Percentiles rank a stretch among this genome's conserved stretches.
These are phyloP conservation scores for Barnettozyma populi DNA, from an alignment of 805 yeast species.

Conservation along the genomic window DNA sequence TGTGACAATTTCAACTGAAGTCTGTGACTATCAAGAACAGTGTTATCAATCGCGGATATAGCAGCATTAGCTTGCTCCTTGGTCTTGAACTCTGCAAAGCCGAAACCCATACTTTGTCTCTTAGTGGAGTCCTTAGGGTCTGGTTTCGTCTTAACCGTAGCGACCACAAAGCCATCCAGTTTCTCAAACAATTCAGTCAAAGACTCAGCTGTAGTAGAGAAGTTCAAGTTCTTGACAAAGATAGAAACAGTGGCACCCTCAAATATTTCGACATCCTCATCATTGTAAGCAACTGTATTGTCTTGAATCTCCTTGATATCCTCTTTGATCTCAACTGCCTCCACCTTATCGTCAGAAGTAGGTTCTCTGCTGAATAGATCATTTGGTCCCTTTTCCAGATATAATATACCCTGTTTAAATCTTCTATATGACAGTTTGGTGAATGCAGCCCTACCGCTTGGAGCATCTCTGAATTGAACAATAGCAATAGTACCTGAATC, in stretches of 20 bases:
- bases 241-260: conserved; percentile 82
- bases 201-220: conserved; percentile 59
- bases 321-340: conserved; percentile 28
- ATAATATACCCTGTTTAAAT: conserved; percentile 79
- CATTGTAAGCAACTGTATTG: conserved; percentile 26
- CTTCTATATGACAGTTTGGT: conserved; percentile 81
- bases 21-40: conserved; percentile 81
- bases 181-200: conserved; percentile 60
- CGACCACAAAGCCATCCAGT: conserved; percentile 74
- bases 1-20: conserved; percentile 85
- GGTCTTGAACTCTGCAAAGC: conserved; percentile 85
- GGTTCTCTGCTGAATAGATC: conserved; percentile 67
- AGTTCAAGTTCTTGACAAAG: conserved; percentile 88
- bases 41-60: conserved; percentile 65
- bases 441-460: conserved; percentile 87
- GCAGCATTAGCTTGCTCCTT: conserved; percentile 77
- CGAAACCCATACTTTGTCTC: conserved; percentile 92
- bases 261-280: conserved; percentile 33
- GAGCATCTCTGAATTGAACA: conserved; percentile 77
- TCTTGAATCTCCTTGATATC: conserved; percentile 17
- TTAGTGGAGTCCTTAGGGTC: conserved; percentile 69
- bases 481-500: conserved; percentile 96
- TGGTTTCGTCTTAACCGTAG: conserved; percentile 81
- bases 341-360: conserved; percentile 17
- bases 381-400: conserved; percentile 91